Evolutionary conservation across 768 basidiomycete species (phyloP), one percentile per base, ranked within the genome.

Genomic region (Lentinula lateritia): DNA sequence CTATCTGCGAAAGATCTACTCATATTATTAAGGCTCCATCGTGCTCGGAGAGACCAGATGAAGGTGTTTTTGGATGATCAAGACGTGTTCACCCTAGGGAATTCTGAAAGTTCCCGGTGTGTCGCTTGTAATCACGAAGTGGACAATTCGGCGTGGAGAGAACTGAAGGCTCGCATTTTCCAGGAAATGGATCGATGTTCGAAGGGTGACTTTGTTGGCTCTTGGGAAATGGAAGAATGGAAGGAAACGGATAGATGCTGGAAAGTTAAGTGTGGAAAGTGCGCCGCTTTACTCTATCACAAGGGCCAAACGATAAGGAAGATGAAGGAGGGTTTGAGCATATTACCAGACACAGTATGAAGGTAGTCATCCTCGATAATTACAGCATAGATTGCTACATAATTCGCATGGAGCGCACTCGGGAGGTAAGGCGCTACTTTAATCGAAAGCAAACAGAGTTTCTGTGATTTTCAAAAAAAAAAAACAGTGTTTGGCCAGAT

Each of bases 211-310:
- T 72, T 67, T 15, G 60, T 80, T 43, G 62, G 66, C 39, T 66
- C 74, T 7, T 58, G 74, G 54, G 76, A 78, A 50, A 76, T 78
- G 73, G 74, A 78, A 59, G 77, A 77, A 38, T 79, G 78, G 76
- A 72, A 72, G 1, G 79, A 80, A 63, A 68, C 75, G 0, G 65
- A 70, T 15, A 74, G 72, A 0, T 79, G 78, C 54, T 79, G 77
- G 78, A 13, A 56, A 23, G 39, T 23, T 15, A 56, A 42, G 23
- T 56, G 55, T 13, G 20, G 23, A 18, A 34, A 43, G 39, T 56
- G 55, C 28, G 23, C 23, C 9, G 23, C n/a, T 38, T 20, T 56
- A 13, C 23, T 43, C 39, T 56, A 56, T 43, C 15, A n/a, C 3
- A 56, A 56, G 18, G 55, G 55, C 1, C 38, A 38, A 13, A 56